phyloP scores from a whole-genome alignment of 2,329 filamentous ascomycete species.

The Aphanoascus verrucosus region DNA sequence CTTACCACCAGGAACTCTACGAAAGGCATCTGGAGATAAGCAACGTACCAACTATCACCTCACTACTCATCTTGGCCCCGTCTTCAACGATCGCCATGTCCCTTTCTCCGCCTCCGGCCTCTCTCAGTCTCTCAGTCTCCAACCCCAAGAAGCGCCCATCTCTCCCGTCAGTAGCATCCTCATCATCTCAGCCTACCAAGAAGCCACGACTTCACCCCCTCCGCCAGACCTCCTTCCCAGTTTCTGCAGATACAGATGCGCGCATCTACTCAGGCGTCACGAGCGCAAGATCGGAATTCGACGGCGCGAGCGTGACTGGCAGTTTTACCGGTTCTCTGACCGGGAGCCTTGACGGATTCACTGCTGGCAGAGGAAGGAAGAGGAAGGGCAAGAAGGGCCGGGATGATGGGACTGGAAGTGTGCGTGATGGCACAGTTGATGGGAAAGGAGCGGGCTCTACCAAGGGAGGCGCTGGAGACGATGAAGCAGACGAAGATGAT shows the following conservation, averaged over 20 bases:
- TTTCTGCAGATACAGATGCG: conserved; percentile 24
- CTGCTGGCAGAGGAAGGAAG: conserved; percentile 26
- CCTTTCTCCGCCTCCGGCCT: conserved; percentile 14
- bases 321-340: conserved; percentile 35
- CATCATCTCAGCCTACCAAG: conserved; percentile 20
- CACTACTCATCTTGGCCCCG: neutral
- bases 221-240: conserved; percentile 38
- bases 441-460: conserved; percentile 22
- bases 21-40: too few relatives aligned
- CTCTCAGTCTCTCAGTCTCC: conserved; percentile 14
- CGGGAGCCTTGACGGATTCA: conserved; percentile 29
- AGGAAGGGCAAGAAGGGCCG: conserved; percentile 26
- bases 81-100: conserved; percentile 9
- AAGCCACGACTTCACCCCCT: conserved; percentile 35
- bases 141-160: conserved; percentile 17
- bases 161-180: conserved; percentile 12
- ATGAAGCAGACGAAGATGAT: conserved; percentile 39
- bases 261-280: conserved; percentile 22
- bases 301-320: conserved; percentile 34
- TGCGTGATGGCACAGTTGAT: conserved; percentile 23
- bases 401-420: conserved; percentile 23
- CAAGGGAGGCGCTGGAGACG: conserved; percentile 26
- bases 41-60: neutral
- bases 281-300: conserved; percentile 17
- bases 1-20: too few relatives aligned